phyloP scores from a whole-genome alignment of 805 yeast genomes.

The Pichia phayaonensis region DNA sequence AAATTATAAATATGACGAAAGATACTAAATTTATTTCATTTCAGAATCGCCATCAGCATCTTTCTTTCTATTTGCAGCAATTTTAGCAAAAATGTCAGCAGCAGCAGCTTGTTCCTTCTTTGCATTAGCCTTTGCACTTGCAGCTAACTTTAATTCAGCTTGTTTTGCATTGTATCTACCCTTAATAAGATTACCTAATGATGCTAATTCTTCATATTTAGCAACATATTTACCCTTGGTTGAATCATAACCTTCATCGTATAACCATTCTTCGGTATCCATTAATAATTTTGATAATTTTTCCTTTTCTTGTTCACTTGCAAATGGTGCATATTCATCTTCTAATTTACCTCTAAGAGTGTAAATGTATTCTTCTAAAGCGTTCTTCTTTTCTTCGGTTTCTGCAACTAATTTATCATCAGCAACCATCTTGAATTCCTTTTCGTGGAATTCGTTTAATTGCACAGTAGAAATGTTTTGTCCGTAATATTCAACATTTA shows the following conservation, averaged over 20 bases:
- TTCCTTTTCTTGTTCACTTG: conserved; percentile 83
- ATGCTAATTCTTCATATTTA: conserved; percentile 93
- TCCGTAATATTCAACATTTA: conserved; percentile 52
- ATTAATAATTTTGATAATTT: conserved; percentile 64
- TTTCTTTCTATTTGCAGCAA: conserved; percentile 61
- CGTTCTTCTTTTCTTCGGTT: conserved; percentile 98
- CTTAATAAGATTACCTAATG: conserved; percentile 88
- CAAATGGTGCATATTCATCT: conserved; percentile 81
- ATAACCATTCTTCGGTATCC: conserved; percentile 96
- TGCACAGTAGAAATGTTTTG: conserved; percentile 50
- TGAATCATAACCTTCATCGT: conserved; percentile 95
- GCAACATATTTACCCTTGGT: conserved; percentile 96
- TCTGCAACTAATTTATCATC: conserved; percentile 96
- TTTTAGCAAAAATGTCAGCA: conserved; percentile 50
- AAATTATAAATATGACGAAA: not conserved
- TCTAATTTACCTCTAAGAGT: conserved; percentile 95
- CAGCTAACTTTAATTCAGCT: conserved; percentile 90
- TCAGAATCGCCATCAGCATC: conserved; percentile 30
- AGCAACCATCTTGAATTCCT: conserved; percentile 75
- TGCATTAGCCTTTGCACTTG: conserved; percentile 72
- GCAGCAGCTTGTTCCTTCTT: conserved; percentile 52
- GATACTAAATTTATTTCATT: conserved; percentile 21
- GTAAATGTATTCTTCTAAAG: conserved; percentile 96
- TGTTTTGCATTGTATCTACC: conserved; percentile 92
- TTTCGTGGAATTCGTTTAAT: conserved; percentile 63